A percentile compares a stretch with the other conserved stretches of the same genome.
Evolutionary conservation across 306 rosid species (phyloP).

Genomic region (Fagus crenata): DNA sequence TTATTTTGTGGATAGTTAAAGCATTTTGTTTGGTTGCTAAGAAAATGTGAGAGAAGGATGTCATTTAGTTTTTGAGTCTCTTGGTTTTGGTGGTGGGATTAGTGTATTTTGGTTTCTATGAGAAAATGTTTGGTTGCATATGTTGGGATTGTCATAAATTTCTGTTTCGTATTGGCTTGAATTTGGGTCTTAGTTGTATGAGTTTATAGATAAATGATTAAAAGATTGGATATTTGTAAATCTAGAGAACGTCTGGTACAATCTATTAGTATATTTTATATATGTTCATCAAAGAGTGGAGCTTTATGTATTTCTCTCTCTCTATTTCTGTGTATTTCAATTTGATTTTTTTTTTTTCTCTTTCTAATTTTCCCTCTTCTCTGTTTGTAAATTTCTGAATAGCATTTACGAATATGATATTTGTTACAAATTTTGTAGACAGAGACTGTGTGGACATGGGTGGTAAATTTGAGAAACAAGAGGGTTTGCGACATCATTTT

Average conservation of each 20-base stretch:
- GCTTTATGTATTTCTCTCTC: no score
- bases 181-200: slow-evolving; percentile 23
- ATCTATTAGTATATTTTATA: background rate
- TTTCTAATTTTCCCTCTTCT: background rate
- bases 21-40: no score
- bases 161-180: slow-evolving; percentile 31
- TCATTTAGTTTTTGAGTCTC: no score
- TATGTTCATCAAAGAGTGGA: background rate
- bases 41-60: no score
- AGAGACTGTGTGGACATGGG: slow-evolving; percentile 38
- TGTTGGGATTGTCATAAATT: slow-evolving; percentile 41
- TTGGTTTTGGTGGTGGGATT: no score
- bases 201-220: slow-evolving; percentile 1
- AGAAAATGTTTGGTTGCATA: slow-evolving; percentile 29
- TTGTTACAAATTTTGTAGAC: slow-evolving; percentile 20
- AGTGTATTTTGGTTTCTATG: slow-evolving; percentile 3
- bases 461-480: slow-evolving; percentile 35
- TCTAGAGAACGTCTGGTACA: no score
- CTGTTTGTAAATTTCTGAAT: background rate
- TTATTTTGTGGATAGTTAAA: no score
- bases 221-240: slow-evolving; percentile 1
- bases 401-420: slow-evolving; percentile 10
- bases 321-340: background rate
- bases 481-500: slow-evolving; percentile 9
- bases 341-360: slow-evolving; percentile 19